Percentiles rank a stretch among this genome's conserved stretches.
Evolutionary conservation across 225 moss, liverwort and hornwort species (phyloP).

Genomic region (Anthoceros angustus): DNA sequence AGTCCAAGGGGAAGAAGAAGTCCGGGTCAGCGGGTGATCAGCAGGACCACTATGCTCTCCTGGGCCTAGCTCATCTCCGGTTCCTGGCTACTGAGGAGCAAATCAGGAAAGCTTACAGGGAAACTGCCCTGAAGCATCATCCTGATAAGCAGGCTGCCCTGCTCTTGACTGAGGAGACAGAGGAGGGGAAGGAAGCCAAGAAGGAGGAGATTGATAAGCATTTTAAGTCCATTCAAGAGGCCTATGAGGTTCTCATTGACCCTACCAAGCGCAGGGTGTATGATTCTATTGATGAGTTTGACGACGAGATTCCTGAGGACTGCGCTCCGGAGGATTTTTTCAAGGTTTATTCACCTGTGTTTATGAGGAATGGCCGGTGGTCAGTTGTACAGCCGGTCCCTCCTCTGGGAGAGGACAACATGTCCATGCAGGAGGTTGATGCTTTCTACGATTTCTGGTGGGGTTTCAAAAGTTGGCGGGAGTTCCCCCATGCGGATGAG

Average conservation of each 20-base stretch:
- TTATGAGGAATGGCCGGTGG: conserved; percentile 91
- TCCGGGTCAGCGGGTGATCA: conserved; percentile 52
- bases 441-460: conserved; percentile 91
- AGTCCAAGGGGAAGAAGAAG: conserved; percentile 89
- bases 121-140: conserved; percentile 84
- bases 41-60: conserved; percentile 83
- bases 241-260: conserved; percentile 85
- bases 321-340: conserved; percentile 63
- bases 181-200: conserved; percentile 55
- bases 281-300: conserved; percentile 94
- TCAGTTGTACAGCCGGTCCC: conserved; percentile 73
- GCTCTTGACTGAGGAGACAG: conserved; percentile 57
- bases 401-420: conserved; percentile 45
- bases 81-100: conserved; percentile 93
- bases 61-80: conserved; percentile 74
- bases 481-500: conserved; percentile 95
- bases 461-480: conserved; percentile 91
- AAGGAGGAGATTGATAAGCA: conserved; percentile 90
- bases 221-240: conserved; percentile 90
- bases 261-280: conserved; percentile 72
- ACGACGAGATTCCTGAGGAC: conserved; percentile 88
- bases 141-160: conserved; percentile 89
- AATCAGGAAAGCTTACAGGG: conserved; percentile 93
- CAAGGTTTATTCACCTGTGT: conserved; percentile 75
- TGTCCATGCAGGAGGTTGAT: conserved; percentile 46